Evolutionary conservation across 208 protist genomes (phyloP), one percentile per base, ranked within the genome.

Genomic region (Lotmaria passim): DNA sequence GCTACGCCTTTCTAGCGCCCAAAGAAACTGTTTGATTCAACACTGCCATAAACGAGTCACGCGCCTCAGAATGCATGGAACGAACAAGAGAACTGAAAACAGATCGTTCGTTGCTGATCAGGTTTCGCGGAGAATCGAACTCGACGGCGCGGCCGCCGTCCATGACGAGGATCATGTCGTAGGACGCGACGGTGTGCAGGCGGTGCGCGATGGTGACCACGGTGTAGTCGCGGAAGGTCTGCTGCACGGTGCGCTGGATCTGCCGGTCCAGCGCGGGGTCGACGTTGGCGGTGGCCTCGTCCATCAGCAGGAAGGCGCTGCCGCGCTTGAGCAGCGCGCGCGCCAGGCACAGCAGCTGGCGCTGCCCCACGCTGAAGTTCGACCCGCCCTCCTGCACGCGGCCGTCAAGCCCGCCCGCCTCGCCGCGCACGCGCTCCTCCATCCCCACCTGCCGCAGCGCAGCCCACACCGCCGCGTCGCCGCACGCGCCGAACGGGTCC

Each of bases 301-400:
- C 89, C 83, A 94, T 89, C 51, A 94, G 65, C 30, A 91, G 73
- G 70, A 91, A 93, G 11, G 38, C 58, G 55, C 78, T 86, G 30
- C 68, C 71, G 14, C 66, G 57, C 68, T 78, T 80, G 64, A 91
- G 83, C 78, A 91, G 69, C 50, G 86, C 83, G 31, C 89, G 85
- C 41, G 89, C 85, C 30, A 91, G 59, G 60, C 83, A 89, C 60
- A 93, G 73, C 23, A 94, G 78, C 75, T 94, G 86, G 24, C 86
- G 83, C 81, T 94, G 83, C 6, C 86, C 86, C 38, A 88, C 81
- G 58, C 83, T 90, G 76, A 86, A 82, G 79, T 92, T 92, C 38
- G 44, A 39, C 14, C 85, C 84, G 50, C 86, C 82, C 78, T 88
- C 83, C 68, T 80, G 69, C 64, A 91, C 81, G 38, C 46, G 77